Conservation (phyloP, 176 grass and related monocot genomes). For the maize (Zea mays) region Zm-B73-REFERENCE-NAM-5.0 NC_050098.1:233368001-233368500, state of each 20-base stretch:
- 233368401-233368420: neutral
- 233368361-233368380: constrained; percentile 66
- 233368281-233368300: constrained; percentile 96
- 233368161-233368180: neutral
- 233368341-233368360: constrained; percentile 96
- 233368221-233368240: constrained; percentile 17
- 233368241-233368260: constrained; percentile 57
- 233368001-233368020: neutral
- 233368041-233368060: neutral
- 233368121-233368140: neutral
- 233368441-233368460: neutral
- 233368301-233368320: constrained; percentile 84
- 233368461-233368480: neutral
- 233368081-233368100: neutral
- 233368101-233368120: neutral
- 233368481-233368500: neutral
- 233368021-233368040: neutral
- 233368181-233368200: constrained; percentile 4
- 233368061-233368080: constrained; percentile 17
- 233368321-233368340: constrained; percentile 95
- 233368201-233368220: neutral
- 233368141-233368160: neutral
- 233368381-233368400: neutral
- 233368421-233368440: neutral
- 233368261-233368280: constrained; percentile 94